Percentiles rank a stretch among this genome's conserved stretches.
Conservation (phyloP, 129 eudicot species). For the Artemisia argyi region DNA sequence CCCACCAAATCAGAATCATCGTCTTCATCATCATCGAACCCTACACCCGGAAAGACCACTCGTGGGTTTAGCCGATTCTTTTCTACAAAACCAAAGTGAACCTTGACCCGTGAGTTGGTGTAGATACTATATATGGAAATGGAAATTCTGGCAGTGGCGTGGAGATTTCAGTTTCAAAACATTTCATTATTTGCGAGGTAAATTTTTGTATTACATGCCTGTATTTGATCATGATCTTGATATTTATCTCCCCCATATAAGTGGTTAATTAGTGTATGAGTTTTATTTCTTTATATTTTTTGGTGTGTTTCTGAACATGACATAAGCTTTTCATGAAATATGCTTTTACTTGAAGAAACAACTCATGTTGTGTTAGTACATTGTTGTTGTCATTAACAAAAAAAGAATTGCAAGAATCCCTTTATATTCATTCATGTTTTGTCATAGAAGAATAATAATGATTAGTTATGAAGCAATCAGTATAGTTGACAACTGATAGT, state of each 20-base stretch:
- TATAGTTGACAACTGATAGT: too few relatives aligned
- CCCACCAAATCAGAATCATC: too few relatives aligned
- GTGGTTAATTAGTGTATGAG: conserved; percentile 26
- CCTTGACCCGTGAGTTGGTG: too few relatives aligned
- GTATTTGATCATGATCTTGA: conserved; percentile 30
- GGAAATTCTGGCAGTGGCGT: conserved; percentile 4
- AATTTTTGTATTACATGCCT: conserved; percentile 38
- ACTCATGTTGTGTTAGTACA: conserved; percentile 25
- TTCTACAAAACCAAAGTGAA: too few relatives aligned
- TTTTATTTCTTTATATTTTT: conserved; percentile 13
- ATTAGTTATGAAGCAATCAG: conserved; percentile 6
- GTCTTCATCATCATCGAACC: too few relatives aligned
- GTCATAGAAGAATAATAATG: neutral
- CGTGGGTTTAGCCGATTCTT: too few relatives aligned
- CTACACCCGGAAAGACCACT: too few relatives aligned
- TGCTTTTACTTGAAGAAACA: conserved; percentile 36
- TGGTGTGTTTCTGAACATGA: conserved; percentile 35
- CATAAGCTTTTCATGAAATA: conserved; percentile 41
- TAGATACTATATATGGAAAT: neutral
- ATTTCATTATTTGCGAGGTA: conserved; percentile 28
- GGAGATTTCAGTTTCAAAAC: too few relatives aligned
- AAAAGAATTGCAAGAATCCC: conserved; percentile 20
- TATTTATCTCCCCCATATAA: conserved; percentile 7
- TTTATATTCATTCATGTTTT: neutral
- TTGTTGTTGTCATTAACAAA: conserved; percentile 8